phyloP scores from a whole-genome alignment of 1,139 yeast genomes.

The Waltiozyma sp. region DNA sequence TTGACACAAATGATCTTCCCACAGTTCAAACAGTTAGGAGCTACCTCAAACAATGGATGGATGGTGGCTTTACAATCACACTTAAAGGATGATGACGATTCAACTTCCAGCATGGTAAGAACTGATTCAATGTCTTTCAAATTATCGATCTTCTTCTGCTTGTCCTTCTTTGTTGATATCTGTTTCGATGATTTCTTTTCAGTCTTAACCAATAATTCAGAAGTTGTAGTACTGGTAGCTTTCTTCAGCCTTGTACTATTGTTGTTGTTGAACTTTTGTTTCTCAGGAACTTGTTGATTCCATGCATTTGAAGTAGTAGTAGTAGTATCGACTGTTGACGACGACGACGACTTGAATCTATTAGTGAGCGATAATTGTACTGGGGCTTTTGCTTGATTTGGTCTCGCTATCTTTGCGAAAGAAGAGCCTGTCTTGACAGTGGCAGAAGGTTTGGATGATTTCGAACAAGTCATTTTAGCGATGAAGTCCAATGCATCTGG shows the following conservation, averaged over 20 bases:
- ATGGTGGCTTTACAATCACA: constrained; percentile 81
- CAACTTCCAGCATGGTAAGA: constrained; percentile 27
- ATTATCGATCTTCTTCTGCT: constrained; percentile 44
- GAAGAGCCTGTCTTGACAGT: not conserved
- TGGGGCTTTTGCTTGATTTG: not conserved
- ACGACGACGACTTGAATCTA: not conserved
- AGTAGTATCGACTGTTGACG: no score
- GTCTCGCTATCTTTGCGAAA: constrained; percentile 2
- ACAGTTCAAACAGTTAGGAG: constrained; percentile 90
- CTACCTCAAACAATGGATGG: constrained; percentile 80
- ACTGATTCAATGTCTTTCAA: constrained; percentile 39
- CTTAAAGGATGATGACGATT: constrained; percentile 17
- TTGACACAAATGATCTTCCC: constrained; percentile 86
- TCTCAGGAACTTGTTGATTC: constrained; percentile 11
- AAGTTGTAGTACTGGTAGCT: constrained; percentile 22
- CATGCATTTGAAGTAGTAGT: constrained; percentile 6
- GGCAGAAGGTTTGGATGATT: not conserved
- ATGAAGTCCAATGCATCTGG: constrained; percentile 20
- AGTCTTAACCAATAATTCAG: constrained; percentile 26
- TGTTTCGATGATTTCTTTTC: constrained; percentile 19
- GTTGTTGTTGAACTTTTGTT: constrained; percentile 15
- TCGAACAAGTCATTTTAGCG: constrained; percentile 17
- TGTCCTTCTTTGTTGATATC: constrained; percentile 26
- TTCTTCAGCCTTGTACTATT: constrained; percentile 4
- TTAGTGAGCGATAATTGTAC: not conserved